Evolutionary conservation across 257 asterid species (phyloP).

Genomic region (Fraxinus pennsylvanica): DNA sequence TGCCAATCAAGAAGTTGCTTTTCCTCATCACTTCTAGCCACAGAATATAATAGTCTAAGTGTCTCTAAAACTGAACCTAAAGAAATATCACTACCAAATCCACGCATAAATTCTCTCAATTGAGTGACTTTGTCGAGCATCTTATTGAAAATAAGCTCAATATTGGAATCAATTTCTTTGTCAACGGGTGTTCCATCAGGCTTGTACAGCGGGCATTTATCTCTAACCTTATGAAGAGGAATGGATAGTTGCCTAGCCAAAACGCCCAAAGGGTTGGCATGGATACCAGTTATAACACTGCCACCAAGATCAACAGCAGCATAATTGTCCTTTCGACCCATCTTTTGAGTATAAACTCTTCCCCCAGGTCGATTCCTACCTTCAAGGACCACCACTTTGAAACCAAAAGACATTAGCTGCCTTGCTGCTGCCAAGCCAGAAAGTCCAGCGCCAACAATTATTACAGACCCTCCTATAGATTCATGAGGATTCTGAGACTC

Average conservation of each 20-base stretch:
- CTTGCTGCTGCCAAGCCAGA: constrained; percentile 82
- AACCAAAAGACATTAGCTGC: constrained; percentile 73
- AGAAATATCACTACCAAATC: constrained; percentile 56
- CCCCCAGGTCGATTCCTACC: constrained; percentile 86
- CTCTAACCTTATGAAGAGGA: constrained; percentile 81
- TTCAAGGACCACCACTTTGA: constrained; percentile 67
- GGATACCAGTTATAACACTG: constrained; percentile 80
- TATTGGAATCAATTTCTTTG: constrained; percentile 48
- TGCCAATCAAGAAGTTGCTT: constrained; percentile 79
- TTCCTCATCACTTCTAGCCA: constrained; percentile 64
- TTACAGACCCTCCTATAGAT: constrained; percentile 56
- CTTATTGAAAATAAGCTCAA: constrained; percentile 71
- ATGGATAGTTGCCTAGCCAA: constrained; percentile 73
- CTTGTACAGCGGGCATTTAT: constrained; percentile 69
- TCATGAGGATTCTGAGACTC: constrained; percentile 47
- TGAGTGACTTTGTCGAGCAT: constrained; percentile 63
- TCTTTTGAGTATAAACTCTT: constrained; percentile 75
- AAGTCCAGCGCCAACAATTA: constrained; percentile 77
- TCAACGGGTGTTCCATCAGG: constrained; percentile 68
- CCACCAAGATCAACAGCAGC: constrained; percentile 85
- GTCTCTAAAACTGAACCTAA: constrained; percentile 67
- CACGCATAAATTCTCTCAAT: constrained; percentile 54
- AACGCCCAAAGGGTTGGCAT: constrained; percentile 82
- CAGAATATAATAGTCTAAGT: constrained; percentile 55
- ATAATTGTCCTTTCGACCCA: constrained; percentile 52